Evolutionary conservation across 257 asterid species (phyloP), one percentile per base, ranked within the genome.

Genomic region (Salvia rosmarinus): DNA sequence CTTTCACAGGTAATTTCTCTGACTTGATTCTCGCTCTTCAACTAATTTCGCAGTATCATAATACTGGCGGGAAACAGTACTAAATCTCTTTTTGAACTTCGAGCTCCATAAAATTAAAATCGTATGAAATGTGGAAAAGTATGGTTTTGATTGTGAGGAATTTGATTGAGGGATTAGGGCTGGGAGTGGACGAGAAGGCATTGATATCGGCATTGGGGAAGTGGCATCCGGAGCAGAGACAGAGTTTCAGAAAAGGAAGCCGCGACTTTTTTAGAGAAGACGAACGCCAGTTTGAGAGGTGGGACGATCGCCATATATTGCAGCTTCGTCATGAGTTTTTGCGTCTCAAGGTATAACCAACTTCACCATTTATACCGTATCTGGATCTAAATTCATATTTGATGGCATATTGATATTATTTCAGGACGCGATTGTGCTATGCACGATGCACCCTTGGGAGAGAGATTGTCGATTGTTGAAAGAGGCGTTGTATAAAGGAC

Each of bases 401-500:
- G 32, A 28, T 28, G 2, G 4, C 4, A 28, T 28, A 28, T 28
- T 28, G 32, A 28, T 4, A 28, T 28, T 1, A 1, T 28, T 1
- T n/a, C n/a, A n/a, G 96, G 94, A 92, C 4, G 97, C 95, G 4
- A 89, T 88, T 35, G 90, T 92, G 72, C 74, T 88, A 0, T 90
- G 95, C 84, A 84, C 92, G 1, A 88, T 90, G 97, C 97, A 92
- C 71, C 97, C 97, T 0, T 90, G 97, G 96, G 98, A 92, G 82
- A 87, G 98, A 74, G 98, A 92, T 67, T 91, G 95, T 0, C 85
- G 97, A 5, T 59, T 92, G 65, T 17, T 87, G 70, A 85, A 80
- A 39, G 96, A 90, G 74, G 78, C 91, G 3, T 54, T 88, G 58
- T 20, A 75, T 44, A 83, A 71, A 54, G 87, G 85, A 6, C 78